These are phyloP conservation scores for Primulina huaijiensis DNA, from an alignment of 257 asterid genomes.

Conservation along the genomic window DNA sequence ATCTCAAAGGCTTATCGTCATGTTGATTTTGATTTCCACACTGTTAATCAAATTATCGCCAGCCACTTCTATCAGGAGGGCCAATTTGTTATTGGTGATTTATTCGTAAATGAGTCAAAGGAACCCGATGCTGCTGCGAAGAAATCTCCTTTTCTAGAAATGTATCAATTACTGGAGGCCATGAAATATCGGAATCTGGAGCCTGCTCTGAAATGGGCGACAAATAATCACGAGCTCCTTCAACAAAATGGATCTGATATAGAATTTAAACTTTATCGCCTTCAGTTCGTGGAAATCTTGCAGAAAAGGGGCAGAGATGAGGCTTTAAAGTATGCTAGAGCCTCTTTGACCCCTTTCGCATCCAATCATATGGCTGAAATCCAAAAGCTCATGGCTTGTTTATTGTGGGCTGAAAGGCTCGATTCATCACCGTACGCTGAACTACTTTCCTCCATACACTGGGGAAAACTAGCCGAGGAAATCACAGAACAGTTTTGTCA, in stretches of 20 bases:
- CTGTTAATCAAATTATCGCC: slow-evolving; percentile 72
- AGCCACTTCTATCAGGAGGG: slow-evolving; percentile 85
- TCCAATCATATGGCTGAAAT: slow-evolving; percentile 61
- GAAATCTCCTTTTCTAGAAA: slow-evolving; percentile 59
- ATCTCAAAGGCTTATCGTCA: slow-evolving; percentile 81
- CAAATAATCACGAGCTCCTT: slow-evolving; percentile 54
- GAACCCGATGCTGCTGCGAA: slow-evolving; percentile 52
- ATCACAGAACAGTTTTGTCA: slow-evolving; percentile 69
- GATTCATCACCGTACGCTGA: slow-evolving; percentile 78
- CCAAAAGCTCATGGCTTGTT: slow-evolving; percentile 80
- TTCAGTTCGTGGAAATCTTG: slow-evolving; percentile 73
- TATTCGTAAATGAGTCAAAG: slow-evolving; percentile 51
- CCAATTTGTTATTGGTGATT: slow-evolving; percentile 77
- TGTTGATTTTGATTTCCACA: slow-evolving; percentile 62
- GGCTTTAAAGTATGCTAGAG: slow-evolving; percentile 67
- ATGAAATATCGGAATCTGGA: slow-evolving; percentile 60
- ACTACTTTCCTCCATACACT: slow-evolving; percentile 53
- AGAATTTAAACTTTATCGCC: slow-evolving; percentile 77
- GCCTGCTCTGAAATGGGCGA: slow-evolving; percentile 85
- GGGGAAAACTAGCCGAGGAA: slow-evolving; percentile 74
- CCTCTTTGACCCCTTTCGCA: slow-evolving; percentile 59
- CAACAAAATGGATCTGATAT: slow-evolving; percentile 57
- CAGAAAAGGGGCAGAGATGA: slow-evolving; percentile 68
- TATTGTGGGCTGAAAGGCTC: slow-evolving; percentile 76
- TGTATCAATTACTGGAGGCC: slow-evolving; percentile 77